Evolutionary conservation across 768 basidiomycete genomes (phyloP), one percentile per base, ranked within the genome.

Genomic region (Pilatotrama ljubarskyi): DNA sequence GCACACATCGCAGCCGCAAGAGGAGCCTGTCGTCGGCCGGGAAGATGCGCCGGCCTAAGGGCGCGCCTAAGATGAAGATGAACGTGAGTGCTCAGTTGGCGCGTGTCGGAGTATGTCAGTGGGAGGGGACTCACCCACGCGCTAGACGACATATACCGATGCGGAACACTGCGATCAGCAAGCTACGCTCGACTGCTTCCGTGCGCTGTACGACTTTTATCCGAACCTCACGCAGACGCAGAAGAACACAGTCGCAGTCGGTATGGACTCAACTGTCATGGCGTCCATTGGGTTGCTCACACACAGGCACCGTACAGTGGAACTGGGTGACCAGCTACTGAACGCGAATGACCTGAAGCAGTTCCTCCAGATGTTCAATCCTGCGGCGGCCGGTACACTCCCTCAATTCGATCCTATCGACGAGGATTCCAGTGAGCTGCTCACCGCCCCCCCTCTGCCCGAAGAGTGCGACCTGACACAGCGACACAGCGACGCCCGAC

Each of bases 121-220:
- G 17, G 17, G 5, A 29, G 29, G 32, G 15, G 6, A 15, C 25
- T 35, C 6, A 22, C 18, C 14, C 1, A 14, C 14, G 6, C 29
- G 29, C n/a, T 50, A 36, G 48, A 50, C 36, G 25, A 9, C 29
- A 2, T 37, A 49, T 18, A 26, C 22, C 2, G 38, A 49, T 17
- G 26, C 14, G 11, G 38, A 57, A 4, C 25, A 57, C 14, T 57
- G 55, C 47, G 55, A 57, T 38, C 15, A 49, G 25, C 35, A 25
- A 4, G 55, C 55, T 11, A 57, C 55, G 10, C 43, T 59, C 36
- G 43, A 46, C 6, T 59, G 58, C 37, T 46, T 59, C 43, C 51
- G 51, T 0, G 58, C 58, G n/a, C 26, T 59, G 24, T 59, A 59
- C 25, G n/a, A 59, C 24, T 59, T 59, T 13, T 38, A 59, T 17